These are phyloP conservation scores for Cucurbita moschata DNA, from an alignment of 306 rosid genomes.

Conservation along the genomic window DNA sequence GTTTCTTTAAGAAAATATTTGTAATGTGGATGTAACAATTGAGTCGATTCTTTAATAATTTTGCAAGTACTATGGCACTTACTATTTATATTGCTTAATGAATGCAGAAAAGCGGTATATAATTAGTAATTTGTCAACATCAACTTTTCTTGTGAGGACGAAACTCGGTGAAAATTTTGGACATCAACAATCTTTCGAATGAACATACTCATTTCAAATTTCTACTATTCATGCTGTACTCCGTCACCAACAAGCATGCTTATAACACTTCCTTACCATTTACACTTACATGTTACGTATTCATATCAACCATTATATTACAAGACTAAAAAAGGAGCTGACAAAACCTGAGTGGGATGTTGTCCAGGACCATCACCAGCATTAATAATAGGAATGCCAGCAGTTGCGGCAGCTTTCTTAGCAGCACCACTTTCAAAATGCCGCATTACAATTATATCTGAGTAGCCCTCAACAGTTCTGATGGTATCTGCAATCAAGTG, in stretches of 20 bases:
- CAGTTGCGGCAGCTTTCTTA: conserved; percentile 68
- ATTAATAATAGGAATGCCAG: conserved; percentile 68
- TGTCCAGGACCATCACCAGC: conserved; percentile 99
- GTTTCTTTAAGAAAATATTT: background rate
- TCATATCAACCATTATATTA: background rate
- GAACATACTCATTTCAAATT: background rate
- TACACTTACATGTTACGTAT: background rate
- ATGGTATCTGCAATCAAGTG: conserved; percentile 46
- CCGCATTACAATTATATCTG: conserved; percentile 80
- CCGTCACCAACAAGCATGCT: background rate
- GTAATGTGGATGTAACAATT: background rate
- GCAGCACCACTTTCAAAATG: conserved; percentile 97
- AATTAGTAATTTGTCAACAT: background rate
- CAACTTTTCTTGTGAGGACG: background rate
- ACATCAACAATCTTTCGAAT: background rate
- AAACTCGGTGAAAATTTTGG: background rate
- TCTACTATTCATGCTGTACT: background rate
- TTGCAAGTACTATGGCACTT: background rate
- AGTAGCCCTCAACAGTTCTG: conserved; percentile 79
- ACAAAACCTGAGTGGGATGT: conserved; percentile 72
- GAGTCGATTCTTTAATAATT: background rate
- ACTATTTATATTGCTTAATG: background rate
- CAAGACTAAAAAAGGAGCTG: background rate
- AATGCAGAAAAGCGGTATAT: background rate
- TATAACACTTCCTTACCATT: background rate